A percentile compares a stretch with the other conserved stretches of the same genome.
Conservation (phyloP, 371 early-diverging fungal genomes). For the Apophysomyces sp. region DNA sequence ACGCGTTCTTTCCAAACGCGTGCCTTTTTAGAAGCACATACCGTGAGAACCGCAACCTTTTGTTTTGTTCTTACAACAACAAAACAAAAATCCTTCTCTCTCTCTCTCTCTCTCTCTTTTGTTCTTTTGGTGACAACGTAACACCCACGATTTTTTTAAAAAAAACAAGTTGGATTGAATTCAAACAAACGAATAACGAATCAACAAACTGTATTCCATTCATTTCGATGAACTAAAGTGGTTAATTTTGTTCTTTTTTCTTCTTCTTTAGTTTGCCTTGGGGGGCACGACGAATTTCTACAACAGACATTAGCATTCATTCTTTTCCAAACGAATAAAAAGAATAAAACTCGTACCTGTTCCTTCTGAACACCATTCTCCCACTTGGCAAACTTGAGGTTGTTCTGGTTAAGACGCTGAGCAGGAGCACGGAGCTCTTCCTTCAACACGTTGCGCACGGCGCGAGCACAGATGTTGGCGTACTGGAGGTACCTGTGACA, state of each 20-base stretch:
- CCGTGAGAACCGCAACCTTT: too few relatives aligned
- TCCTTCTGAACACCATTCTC: conserved; percentile 75
- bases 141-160: not conserved
- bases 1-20: too few relatives aligned
- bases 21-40: too few relatives aligned
- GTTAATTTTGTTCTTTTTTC: too few relatives aligned
- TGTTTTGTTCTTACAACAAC: too few relatives aligned
- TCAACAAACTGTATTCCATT: too few relatives aligned
- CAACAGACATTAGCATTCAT: too few relatives aligned
- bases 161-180: too few relatives aligned
- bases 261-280: too few relatives aligned
- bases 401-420: conserved; percentile 74
- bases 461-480: conserved; percentile 81
- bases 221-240: too few relatives aligned
- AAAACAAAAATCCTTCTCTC: too few relatives aligned
- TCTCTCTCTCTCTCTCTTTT: not conserved
- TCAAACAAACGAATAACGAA: not conserved
- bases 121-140: not conserved
- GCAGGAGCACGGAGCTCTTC: conserved; percentile 70
- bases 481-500: conserved; percentile 82
- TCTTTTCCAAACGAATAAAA: not conserved
- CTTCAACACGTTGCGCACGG: conserved; percentile 85
- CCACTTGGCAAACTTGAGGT: conserved; percentile 82
- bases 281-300: too few relatives aligned
- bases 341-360: conserved; percentile 34